Percentiles rank a stretch among this genome's conserved stretches.
phyloP scores from a whole-genome alignment of 2,329 filamentous ascomycete genomes.

The Leptodontidium sp. region DNA sequence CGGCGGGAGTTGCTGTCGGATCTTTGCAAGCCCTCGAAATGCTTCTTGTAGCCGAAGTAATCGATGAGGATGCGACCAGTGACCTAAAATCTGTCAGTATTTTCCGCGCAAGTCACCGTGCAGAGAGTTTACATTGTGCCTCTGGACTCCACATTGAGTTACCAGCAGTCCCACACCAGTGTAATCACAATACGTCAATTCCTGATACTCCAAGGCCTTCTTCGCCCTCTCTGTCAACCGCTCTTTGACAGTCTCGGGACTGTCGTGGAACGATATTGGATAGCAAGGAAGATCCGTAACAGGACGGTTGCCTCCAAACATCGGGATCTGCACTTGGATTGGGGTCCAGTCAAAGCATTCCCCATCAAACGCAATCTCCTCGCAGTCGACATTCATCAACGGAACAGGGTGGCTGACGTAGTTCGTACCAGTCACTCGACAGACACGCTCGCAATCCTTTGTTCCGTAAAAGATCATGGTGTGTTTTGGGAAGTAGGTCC shows the following conservation, averaged over 20 bases:
- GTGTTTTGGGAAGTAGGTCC: constrained; percentile 54
- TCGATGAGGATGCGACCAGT: constrained; percentile 35
- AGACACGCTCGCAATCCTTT: constrained; percentile 53
- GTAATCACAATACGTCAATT: constrained; percentile 53
- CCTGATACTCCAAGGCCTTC: constrained; percentile 53
- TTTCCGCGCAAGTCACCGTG: constrained; percentile 36
- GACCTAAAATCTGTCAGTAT: constrained; percentile 25
- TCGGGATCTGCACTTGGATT: constrained; percentile 44
- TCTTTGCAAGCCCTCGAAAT: constrained; percentile 31
- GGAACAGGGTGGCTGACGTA: constrained; percentile 18
- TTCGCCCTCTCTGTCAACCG: constrained; percentile 48
- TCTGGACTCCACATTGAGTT: constrained; percentile 25
- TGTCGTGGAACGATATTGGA: constrained; percentile 45
- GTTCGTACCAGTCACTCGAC: constrained; percentile 32
- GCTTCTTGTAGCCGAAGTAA: constrained; percentile 35
- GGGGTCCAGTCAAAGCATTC: constrained; percentile 55
- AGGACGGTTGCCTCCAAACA: constrained; percentile 52
- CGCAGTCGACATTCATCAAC: constrained; percentile 38
- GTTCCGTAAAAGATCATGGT: constrained; percentile 51
- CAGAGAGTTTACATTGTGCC: constrained; percentile 44
- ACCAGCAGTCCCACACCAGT: constrained; percentile 50
- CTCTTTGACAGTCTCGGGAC: constrained; percentile 37
- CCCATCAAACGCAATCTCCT: constrained; percentile 53
- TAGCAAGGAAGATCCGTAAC: constrained; percentile 52
- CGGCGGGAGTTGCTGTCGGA: constrained; percentile 11